A percentile compares a stretch with the other conserved stretches of the same genome.
Conservation (phyloP, 768 basidiomycete species). For the Polyporus arcularius region DNA sequence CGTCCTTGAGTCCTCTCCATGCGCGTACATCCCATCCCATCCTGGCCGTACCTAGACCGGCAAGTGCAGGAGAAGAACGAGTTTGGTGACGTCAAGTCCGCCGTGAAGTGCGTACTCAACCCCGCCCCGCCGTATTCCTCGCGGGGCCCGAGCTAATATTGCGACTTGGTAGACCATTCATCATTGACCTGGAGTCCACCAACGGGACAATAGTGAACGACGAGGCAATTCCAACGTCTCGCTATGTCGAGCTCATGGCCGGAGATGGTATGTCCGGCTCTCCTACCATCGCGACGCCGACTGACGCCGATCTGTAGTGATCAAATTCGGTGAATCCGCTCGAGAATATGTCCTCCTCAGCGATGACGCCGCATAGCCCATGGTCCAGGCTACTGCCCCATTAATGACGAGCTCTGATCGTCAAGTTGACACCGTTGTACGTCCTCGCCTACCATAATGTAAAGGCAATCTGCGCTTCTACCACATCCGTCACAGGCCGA, state of each 20-base stretch:
- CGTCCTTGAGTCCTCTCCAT: constrained; percentile 26
- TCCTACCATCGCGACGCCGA: not conserved
- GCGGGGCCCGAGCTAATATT: not conserved
- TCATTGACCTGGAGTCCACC: constrained; percentile 98
- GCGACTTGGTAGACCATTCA: constrained; percentile 69
- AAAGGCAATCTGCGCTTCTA: not conserved
- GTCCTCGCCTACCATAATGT: constrained; percentile 9
- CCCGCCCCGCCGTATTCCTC: not conserved
- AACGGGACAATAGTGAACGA: constrained; percentile 94
- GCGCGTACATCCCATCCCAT: constrained; percentile 1
- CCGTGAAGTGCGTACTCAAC: constrained; percentile 69
- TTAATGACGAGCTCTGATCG: not conserved
- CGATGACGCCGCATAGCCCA: constrained; percentile 55
- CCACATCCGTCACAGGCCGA: not conserved
- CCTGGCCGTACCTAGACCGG: constrained; percentile 52
- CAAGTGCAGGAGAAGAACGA: constrained; percentile 87
- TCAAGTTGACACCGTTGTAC: not conserved
- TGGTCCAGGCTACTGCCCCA: not conserved
- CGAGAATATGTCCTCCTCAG: constrained; percentile 86
- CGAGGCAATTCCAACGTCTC: constrained; percentile 76
- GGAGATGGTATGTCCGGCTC: constrained; percentile 64
- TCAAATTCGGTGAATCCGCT: constrained; percentile 81
- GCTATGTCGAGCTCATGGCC: constrained; percentile 82
- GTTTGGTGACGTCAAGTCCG: constrained; percentile 74
- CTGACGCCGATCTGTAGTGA: constrained; percentile 48